Conservation (phyloP, 2,329 filamentous ascomycete genomes). For the Penicillium sp. region DNA sequence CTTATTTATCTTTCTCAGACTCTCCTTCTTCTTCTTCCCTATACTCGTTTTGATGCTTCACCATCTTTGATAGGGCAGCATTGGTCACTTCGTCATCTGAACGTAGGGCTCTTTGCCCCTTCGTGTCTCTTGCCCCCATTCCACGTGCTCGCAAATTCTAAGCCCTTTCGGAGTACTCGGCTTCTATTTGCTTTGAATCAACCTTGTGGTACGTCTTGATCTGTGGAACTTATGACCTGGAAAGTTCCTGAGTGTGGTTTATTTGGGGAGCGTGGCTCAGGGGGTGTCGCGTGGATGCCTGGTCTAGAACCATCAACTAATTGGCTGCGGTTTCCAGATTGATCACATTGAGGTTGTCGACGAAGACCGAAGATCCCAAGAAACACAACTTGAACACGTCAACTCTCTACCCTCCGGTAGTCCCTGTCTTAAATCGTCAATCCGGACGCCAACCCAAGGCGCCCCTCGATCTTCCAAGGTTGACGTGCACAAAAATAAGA, state of each 20-base stretch:
- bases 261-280: neutral
- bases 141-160: constrained; percentile 21
- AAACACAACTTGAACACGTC: neutral
- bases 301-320: constrained; percentile 6
- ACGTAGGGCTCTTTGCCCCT: constrained; percentile 11
- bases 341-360: neutral
- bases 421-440: constrained; percentile 12
- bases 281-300: neutral
- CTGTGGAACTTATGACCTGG: neutral
- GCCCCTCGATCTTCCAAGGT: constrained; percentile 9
- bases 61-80: neutral
- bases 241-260: neutral
- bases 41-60: neutral
- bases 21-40: constrained; percentile 3
- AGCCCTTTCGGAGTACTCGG: constrained; percentile 21
- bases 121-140: constrained; percentile 13
- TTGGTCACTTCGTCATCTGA: constrained; percentile 5
- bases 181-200: constrained; percentile 11
- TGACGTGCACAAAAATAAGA: constrained; percentile 7
- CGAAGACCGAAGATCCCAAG: neutral
- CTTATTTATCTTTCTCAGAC: constrained; percentile 13
- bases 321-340: neutral
- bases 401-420: constrained; percentile 6
- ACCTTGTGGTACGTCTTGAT: constrained; percentile 14
- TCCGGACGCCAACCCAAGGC: neutral